Base-by-base conservation (phyloP, 305 asterid species). In the Fraxinus velutina region DNA sequence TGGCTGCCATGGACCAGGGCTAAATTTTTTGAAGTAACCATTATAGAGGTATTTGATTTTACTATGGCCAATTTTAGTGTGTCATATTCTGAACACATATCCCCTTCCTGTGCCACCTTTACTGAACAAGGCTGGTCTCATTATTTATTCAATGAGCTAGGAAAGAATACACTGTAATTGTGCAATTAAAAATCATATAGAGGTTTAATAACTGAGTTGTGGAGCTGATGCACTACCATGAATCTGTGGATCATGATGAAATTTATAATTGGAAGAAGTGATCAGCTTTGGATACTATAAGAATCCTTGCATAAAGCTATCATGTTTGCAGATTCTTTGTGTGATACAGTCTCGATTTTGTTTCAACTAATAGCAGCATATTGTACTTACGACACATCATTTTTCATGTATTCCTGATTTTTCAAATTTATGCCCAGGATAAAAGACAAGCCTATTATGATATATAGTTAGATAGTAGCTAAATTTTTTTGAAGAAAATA, bases 301-400 rank as follows among this genome's bases (percentile, higher is more conserved):
- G 32, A 62, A 62, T 62, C 30, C 32, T 62, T 76, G 78, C 73
- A n/a, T 1, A 79, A 57, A 73, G 44, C n/a, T 19, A 52, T 75
- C 29, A 7, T 50, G 32, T 50, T 12, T 42, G 27, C 19, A 33
- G 36, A 60, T 76, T 71, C 33, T 37, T 37, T 37, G 73, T 12
- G 78, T 55, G 24, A 17, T 17, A 17, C 7, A 55, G 24, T 55
- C 9, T 5, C 8, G 9, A 52, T 52, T 73, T 15, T 73, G 15
- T 68, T 80, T 73, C 81, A 75, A 75, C 73, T 39, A 72, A 12
- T 32, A 79, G 76, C 71, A 57, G 64, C 68, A 12, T 19, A 80
- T 44, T 70, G 55, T 72, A 66, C 37, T 68, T 47, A 42, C 44
- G 72, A 33, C 52, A 27, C 17, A 64, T 34, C 13, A 71, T 24